Evolutionary conservation across 129 eudicot species (phyloP).

Genomic region (Flaveria trinervia): DNA sequence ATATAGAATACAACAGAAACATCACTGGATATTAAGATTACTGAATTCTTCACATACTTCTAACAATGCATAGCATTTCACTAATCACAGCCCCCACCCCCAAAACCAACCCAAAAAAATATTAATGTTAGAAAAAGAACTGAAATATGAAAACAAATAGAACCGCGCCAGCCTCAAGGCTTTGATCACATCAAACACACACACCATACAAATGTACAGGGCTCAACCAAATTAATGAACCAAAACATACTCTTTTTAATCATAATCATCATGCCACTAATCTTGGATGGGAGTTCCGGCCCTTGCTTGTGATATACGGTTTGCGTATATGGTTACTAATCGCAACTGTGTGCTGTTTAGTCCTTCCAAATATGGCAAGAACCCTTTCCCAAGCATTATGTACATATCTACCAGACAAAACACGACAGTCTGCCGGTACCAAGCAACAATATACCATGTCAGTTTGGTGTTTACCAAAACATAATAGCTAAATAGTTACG

Average conservation of each 20-base stretch:
- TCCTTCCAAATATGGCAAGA: constrained; percentile 86
- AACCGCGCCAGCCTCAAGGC: background rate
- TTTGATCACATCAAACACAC: constrained; percentile 14
- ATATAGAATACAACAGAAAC: too few species aligned
- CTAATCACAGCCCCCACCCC: background rate
- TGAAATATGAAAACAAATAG: background rate
- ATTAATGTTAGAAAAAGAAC: constrained; percentile 2
- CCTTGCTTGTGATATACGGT: constrained; percentile 89
- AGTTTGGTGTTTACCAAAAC: background rate
- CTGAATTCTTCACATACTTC: too few species aligned
- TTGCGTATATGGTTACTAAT: constrained; percentile 85
- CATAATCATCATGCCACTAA: constrained; percentile 16
- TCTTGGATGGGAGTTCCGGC: constrained; percentile 62
- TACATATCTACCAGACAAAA: constrained; percentile 94
- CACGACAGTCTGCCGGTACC: constrained; percentile 79
- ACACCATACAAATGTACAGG: constrained; percentile 39
- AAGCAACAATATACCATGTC: constrained; percentile 21
- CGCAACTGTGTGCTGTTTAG: constrained; percentile 83
- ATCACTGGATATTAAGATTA: too few species aligned
- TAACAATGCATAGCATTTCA: background rate
- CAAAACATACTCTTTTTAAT: constrained; percentile 5
- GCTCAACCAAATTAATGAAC: constrained; percentile 15
- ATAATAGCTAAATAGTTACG: background rate
- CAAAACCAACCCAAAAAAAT: background rate
- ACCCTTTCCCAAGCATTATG: constrained; percentile 90